Evolutionary conservation across 441 rosid species (phyloP), one percentile per base, ranked within the genome.

Genomic region (Cnidoscolus chayamansa): DNA sequence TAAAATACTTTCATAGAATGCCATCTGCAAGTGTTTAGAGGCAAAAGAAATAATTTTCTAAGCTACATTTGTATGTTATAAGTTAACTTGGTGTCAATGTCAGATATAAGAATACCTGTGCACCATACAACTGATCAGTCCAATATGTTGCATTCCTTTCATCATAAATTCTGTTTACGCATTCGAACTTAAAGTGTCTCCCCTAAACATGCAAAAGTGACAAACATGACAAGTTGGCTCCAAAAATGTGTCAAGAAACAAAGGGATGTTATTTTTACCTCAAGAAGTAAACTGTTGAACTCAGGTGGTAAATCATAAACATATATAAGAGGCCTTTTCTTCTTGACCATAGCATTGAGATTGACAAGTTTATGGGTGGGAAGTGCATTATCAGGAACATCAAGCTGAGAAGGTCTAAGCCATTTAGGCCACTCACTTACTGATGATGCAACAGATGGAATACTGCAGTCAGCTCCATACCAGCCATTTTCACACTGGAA

Each of bases 241-340:
- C 50, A 51, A 72, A 63, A 65, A 72, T 55, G 37, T 40, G 62
- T 63, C 63, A 43, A 67, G 37, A 62, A 45, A 17, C 30, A 59
- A 66, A 59, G 54, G 1, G 40, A 58, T 1, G 2, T 45, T 30
- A 60, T 64, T 77, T 85, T 76, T 73, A 92, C 99, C 99, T 94
- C 99, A 59, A 94, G 92, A 72, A 94, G 97, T 56, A 92, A 76
- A 79, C 96, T 94, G 79, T 94, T 92, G 86, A 90, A 94, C 68
- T 88, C 88, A 65, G 96, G 89, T 2, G 97, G 99, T 72, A 94
- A 87, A 85, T 94, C 99, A 85, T 94, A 94, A 67, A 94, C 82
- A 74, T 94, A 94, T 69, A 94, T 83, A 73, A 92, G 96, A 40
- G 98, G 99, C 82, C 98, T 90, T 65, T 85, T 90, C 81, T 89